These are phyloP conservation scores for Mortierella antarctica DNA, from an alignment of 192 early-diverging fungal genomes.

Conservation along the genomic window DNA sequence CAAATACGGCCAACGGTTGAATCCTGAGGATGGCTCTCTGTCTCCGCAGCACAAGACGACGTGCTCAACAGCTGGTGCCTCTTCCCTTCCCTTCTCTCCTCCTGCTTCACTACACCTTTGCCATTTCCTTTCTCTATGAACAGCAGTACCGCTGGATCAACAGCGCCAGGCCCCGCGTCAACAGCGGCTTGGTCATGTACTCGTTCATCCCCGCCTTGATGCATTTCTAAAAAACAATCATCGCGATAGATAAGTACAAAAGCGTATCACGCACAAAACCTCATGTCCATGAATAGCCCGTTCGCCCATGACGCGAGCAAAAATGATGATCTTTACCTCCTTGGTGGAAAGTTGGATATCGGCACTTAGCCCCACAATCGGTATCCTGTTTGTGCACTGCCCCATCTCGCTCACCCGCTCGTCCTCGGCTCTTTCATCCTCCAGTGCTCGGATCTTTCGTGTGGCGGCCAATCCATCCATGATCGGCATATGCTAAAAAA, in stretches of 20 bases:
- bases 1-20: too few species aligned
- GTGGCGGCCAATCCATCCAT: slow-evolving; percentile 50
- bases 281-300: not conserved
- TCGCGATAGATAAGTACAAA: not conserved
- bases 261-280: not conserved
- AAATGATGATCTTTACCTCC: slow-evolving; percentile 23
- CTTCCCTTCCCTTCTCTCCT: not conserved
- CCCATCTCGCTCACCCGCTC: not conserved
- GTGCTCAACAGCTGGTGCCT: too few species aligned
- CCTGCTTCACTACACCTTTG: not conserved
- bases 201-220: slow-evolving; percentile 52
- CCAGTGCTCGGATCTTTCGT: slow-evolving; percentile 28
- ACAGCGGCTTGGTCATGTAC: slow-evolving; percentile 52
- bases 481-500: slow-evolving; percentile 48
- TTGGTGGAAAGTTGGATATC: slow-evolving; percentile 47
- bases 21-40: too few species aligned
- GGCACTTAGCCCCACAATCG: slow-evolving; percentile 48
- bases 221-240: slow-evolving; percentile 18
- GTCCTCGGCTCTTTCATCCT: slow-evolving; percentile 16
- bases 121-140: not conserved
- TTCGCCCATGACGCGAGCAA: not conserved
- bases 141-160: slow-evolving; percentile 46
- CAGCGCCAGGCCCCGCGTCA: slow-evolving; percentile 47
- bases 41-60: too few species aligned
- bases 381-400: not conserved